These are phyloP conservation scores for Blastocystis sp. DNA, from an alignment of 352 stramenopile genomes.

Conservation along the genomic window DNA sequence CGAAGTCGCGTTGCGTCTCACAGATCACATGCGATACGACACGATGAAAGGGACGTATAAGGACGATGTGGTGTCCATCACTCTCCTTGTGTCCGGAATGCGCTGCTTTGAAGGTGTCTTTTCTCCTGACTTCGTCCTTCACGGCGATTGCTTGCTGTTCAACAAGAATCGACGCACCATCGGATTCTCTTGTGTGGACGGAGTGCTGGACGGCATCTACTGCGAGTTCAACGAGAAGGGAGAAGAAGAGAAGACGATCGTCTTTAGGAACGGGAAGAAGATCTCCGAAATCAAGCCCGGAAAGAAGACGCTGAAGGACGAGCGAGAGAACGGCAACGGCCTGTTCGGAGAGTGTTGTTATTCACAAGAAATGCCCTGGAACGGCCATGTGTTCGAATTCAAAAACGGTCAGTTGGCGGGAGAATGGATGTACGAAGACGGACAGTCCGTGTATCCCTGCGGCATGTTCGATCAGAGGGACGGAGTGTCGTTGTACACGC, in stretches of 20 bases:
- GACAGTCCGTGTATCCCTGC: background rate
- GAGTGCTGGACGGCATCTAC: background rate
- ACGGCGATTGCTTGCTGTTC: background rate
- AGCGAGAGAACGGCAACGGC: background rate
- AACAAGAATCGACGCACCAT: background rate
- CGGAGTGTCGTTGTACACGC: background rate
- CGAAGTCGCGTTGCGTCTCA: background rate
- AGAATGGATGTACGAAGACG: background rate
- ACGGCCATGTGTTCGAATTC: background rate
- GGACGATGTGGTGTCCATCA: background rate
- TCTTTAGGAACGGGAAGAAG: background rate
- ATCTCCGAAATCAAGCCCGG: background rate
- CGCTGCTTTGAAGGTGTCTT: background rate
- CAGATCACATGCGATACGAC: background rate
- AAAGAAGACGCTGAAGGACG: background rate
- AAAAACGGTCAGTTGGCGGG: background rate
- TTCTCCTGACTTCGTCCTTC: background rate
- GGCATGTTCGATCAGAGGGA: background rate
- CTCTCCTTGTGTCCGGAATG: background rate
- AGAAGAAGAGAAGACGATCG: background rate
- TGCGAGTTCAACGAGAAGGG: background rate
- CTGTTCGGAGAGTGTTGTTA: background rate
- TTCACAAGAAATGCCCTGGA: background rate
- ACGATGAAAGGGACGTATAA: background rate
- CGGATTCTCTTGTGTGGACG: background rate